Percentiles rank a stretch among this genome's conserved stretches.
Conservation (phyloP, 2,329 filamentous ascomycete species). For the Fusarium nodosum region DNA sequence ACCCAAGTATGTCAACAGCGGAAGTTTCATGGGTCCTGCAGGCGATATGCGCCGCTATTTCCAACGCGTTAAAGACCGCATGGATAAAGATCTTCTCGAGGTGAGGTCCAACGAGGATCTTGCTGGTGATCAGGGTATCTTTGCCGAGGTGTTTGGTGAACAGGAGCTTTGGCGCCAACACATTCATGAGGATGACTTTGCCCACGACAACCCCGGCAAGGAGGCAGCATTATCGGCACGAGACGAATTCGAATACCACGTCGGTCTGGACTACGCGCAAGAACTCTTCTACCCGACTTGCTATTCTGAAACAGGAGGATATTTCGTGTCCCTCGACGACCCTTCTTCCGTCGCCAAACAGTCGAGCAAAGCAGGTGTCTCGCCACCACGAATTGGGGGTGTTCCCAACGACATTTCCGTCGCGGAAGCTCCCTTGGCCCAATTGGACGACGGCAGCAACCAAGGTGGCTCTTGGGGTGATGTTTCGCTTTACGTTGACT, state of each 20-base stretch:
- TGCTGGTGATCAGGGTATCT: constrained; percentile 52
- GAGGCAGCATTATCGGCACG: constrained; percentile 27
- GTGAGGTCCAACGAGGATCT: constrained; percentile 33
- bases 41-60: constrained; percentile 49
- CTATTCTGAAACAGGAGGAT: constrained; percentile 48
- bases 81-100: constrained; percentile 43
- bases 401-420: constrained; percentile 44
- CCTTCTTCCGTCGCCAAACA: constrained; percentile 28
- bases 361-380: constrained; percentile 41
- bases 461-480: constrained; percentile 36
- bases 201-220: constrained; percentile 30
- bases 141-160: constrained; percentile 52
- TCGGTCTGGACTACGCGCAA: constrained; percentile 51
- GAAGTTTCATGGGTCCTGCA: constrained; percentile 50
- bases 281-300: constrained; percentile 51
- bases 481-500: constrained; percentile 44
- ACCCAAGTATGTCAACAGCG: constrained; percentile 52
- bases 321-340: constrained; percentile 44
- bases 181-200: constrained; percentile 26
- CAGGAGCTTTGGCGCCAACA: constrained; percentile 46
- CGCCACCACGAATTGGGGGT: constrained; percentile 42
- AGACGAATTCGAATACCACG: constrained; percentile 47
- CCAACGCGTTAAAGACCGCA: constrained; percentile 46
- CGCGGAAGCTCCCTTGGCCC: constrained; percentile 32
- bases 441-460: constrained; percentile 8